A percentile compares a stretch with the other conserved stretches of the same genome.
Evolutionary conservation across 805 yeast genomes (phyloP).

Genomic region (Sugiyamaella marilandica): DNA sequence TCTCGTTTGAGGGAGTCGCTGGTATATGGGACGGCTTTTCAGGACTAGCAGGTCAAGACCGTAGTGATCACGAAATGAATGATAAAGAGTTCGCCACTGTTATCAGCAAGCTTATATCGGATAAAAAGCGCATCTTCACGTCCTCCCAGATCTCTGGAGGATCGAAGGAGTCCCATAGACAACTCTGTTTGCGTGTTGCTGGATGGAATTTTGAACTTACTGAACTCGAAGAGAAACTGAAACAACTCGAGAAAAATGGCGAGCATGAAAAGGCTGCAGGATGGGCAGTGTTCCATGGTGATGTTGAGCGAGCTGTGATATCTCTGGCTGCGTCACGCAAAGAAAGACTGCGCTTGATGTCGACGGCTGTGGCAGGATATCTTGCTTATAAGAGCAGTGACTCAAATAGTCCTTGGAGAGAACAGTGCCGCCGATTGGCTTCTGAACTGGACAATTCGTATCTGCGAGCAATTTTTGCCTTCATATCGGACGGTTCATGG

Average conservation of each 20-base stretch:
- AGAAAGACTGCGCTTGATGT: conserved; percentile 69
- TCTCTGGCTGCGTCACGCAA: conserved; percentile 71
- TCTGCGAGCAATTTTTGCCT: conserved; percentile 86
- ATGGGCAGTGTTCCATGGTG: conserved; percentile 94
- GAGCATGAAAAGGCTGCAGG: conserved; percentile 90
- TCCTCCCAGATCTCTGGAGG: conserved; percentile 24
- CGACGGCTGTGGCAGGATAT: conserved; percentile 92
- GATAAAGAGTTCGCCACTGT: conserved; percentile 46
- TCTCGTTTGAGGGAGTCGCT: conserved; percentile 81
- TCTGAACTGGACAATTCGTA: conserved; percentile 88
- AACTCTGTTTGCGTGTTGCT: conserved; percentile 72
- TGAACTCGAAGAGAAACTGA: conserved; percentile 68
- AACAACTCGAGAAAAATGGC: conserved; percentile 51
- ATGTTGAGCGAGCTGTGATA: conserved; percentile 72
- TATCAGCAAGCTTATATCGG: conserved; percentile 47
- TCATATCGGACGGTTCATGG: conserved; percentile 92
- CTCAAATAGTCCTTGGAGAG: conserved; percentile 81
- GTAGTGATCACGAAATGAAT: conserved; percentile 24
- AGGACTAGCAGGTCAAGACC: conserved; percentile 21
- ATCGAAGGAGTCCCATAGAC: conserved; percentile 59
- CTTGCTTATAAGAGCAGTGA: conserved; percentile 53
- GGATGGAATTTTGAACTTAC: conserved; percentile 84
- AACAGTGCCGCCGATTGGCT: conserved; percentile 83
- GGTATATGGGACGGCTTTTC: conserved; percentile 73
- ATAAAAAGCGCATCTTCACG: conserved; percentile 34